Evolutionary conservation across 441 rosid species (phyloP).

Genomic region (Erysimum pusillum): DNA sequence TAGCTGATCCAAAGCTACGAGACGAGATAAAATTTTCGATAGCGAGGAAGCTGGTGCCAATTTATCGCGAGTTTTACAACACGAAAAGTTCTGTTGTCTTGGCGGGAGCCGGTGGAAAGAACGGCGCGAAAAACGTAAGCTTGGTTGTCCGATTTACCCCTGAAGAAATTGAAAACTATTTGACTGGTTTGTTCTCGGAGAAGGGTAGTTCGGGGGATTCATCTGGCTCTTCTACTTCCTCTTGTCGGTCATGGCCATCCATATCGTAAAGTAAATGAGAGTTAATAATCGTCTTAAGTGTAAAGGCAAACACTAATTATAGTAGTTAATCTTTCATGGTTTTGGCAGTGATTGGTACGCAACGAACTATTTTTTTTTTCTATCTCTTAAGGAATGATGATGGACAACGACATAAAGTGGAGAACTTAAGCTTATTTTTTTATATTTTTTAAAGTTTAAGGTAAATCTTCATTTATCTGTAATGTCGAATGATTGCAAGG

Average conservation of each 20-base stretch:
- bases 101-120: constrained; percentile 32
- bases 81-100: constrained; percentile 43
- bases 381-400: not conserved
- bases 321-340: constrained; percentile 12
- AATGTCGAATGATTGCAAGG: constrained; percentile 5
- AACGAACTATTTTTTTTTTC: not conserved
- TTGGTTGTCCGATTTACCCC: constrained; percentile 60
- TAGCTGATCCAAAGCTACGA: constrained; percentile 60
- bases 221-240: constrained; percentile 29
- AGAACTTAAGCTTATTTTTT: not conserved
- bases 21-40: constrained; percentile 66
- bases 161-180: constrained; percentile 65
- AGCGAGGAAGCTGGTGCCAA: constrained; percentile 54
- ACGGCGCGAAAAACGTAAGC: constrained; percentile 33
- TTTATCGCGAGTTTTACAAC: constrained; percentile 67
- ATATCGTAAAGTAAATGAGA: not conserved
- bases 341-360: not conserved
- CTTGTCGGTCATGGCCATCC: constrained; percentile 34
- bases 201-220: constrained; percentile 22
- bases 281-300: constrained; percentile 21
- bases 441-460: not conserved
- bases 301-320: constrained; percentile 24
- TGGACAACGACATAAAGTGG: constrained; percentile 30
- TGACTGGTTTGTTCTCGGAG: constrained; percentile 59
- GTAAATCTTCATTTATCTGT: constrained; percentile 12